Conservation (phyloP, 371 early-diverging fungal species). For the Blakeslea trispora region DNA sequence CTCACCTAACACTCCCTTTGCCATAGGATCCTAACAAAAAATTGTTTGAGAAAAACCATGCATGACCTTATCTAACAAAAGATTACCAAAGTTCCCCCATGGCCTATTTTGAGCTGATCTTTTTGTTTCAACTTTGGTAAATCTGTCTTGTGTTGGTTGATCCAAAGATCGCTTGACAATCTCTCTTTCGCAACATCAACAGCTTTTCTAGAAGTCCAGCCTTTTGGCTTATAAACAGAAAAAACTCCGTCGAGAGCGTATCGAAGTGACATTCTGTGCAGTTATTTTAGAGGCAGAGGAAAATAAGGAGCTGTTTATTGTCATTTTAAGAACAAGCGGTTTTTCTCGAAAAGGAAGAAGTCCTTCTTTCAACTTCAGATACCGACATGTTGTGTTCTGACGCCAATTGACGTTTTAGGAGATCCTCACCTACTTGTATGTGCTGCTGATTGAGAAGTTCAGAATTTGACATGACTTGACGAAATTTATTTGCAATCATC, state of each 20-base stretch:
- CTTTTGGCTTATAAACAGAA: constrained; percentile 49
- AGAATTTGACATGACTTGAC: constrained; percentile 16
- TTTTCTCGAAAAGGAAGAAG: constrained; percentile 12
- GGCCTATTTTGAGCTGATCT: constrained; percentile 48
- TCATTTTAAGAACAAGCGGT: background rate
- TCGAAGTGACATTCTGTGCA: constrained; percentile 8
- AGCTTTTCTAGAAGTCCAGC: constrained; percentile 49
- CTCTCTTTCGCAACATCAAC: constrained; percentile 28
- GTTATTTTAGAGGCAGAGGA: background rate
- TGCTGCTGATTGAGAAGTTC: constrained; percentile 5
- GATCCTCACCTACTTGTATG: constrained; percentile 16
- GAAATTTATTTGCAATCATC: constrained; percentile 22
- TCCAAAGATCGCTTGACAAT: constrained; percentile 25
- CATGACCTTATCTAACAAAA: too few relatives aligned
- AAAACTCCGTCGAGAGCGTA: constrained; percentile 42
- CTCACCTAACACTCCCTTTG: constrained; percentile 51
- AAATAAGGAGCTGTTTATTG: background rate
- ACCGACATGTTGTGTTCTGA: constrained; percentile 18
- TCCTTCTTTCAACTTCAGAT: constrained; percentile 16
- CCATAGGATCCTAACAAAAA: constrained; percentile 50
- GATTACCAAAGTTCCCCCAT: constrained; percentile 56
- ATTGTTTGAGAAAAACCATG: background rate
- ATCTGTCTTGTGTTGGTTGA: background rate
- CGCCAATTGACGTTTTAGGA: constrained; percentile 12
- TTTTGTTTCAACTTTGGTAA: constrained; percentile 5